Base-by-base conservation (phyloP, 192 early-diverging fungal genomes). In the Phycomyces nitens region DNA sequence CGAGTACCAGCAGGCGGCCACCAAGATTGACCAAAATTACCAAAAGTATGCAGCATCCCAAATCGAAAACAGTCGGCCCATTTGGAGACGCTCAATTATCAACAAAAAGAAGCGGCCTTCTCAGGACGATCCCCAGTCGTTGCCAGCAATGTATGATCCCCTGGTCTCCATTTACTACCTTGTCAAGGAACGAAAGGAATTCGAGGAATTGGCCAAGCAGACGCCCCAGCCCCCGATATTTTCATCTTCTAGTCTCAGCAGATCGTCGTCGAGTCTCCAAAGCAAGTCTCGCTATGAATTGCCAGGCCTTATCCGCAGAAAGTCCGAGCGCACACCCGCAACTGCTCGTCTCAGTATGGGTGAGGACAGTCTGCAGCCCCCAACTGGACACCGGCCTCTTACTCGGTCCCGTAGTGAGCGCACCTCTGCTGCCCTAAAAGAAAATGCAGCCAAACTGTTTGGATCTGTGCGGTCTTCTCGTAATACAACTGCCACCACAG, bases 141-240 rank as follows among this genome's bases (percentile, higher is more conserved):
- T 58, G 29, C 54, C 66, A 10, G 61, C 56, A 41, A 65, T 64
- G 57, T 69, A 69, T 21, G 82, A 88, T 52, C 89, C 91, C 8
- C 69, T 94, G 42, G 69, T 93, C 14, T 94, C 91, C 66, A 88
- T 96, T 18, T 97, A 97, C 65, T 88, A 88, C 24, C 78, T 92
- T 23, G 89, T 94, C 18, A 78, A 77, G 34, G 88, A 89, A 43
- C 39, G 68, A 34, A 62, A 57, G 18, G 60, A 56, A 12, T 50
- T 53, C 0, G 60, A 62, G 11, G 49, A 58, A 40, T 34, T 27
- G 49, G 12, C 44, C 12, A 47, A 34, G 29, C 29, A 7, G 44
- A 11, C 12, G 12, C 1, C 3, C 11, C 12, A 47, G 12, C 44
- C 12, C 44, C 18, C 44, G 12, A 18, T 11, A n/a, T 47, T n/a